phyloP scores from a whole-genome alignment of 495 filamentous ascomycete species.

The Niebla homalea region DNA sequence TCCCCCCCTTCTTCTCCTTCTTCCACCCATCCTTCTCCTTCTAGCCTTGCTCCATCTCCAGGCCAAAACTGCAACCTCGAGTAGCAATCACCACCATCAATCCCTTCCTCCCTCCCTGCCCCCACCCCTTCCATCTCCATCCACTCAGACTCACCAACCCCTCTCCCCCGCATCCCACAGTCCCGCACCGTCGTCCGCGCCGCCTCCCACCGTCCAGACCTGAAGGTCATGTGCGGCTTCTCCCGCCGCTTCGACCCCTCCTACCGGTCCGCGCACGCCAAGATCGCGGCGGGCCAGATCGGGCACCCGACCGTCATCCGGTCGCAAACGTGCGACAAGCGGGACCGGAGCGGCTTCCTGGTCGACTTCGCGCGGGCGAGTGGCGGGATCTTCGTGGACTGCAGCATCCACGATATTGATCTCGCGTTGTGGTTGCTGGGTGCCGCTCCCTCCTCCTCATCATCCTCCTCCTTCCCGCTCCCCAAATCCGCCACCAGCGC shows the following conservation, averaged over 20 bases:
- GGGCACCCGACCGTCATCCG: constrained; percentile 39
- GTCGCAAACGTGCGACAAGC: constrained; percentile 44
- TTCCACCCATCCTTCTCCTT: not conserved
- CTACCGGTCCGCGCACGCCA: constrained; percentile 38
- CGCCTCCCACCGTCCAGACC: constrained; percentile 33
- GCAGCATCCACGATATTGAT: constrained; percentile 46
- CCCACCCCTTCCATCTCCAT: not conserved
- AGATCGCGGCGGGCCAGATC: constrained; percentile 34
- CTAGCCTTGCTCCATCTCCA: too few relatives aligned
- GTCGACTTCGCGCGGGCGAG: constrained; percentile 41
- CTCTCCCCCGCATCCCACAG: constrained; percentile 15
- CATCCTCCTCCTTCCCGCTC: not conserved
- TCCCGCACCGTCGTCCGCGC: constrained; percentile 39
- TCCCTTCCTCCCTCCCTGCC: not conserved
- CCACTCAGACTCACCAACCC: not conserved
- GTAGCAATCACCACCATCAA: not conserved
- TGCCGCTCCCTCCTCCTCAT: constrained; percentile 20
- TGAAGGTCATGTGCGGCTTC: constrained; percentile 49
- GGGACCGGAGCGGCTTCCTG: constrained; percentile 42
- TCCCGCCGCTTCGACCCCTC: constrained; percentile 43
- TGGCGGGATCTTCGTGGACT: constrained; percentile 51
- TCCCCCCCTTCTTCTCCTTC: not conserved
- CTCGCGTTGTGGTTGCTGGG: constrained; percentile 46
- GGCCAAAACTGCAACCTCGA: too few relatives aligned
- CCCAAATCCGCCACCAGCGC: constrained; percentile 38